A percentile compares a stretch with the other conserved stretches of the same genome.
These are phyloP conservation scores for Lentinula sp. DNA, from an alignment of 768 basidiomycete species.

Conservation along the genomic window DNA sequence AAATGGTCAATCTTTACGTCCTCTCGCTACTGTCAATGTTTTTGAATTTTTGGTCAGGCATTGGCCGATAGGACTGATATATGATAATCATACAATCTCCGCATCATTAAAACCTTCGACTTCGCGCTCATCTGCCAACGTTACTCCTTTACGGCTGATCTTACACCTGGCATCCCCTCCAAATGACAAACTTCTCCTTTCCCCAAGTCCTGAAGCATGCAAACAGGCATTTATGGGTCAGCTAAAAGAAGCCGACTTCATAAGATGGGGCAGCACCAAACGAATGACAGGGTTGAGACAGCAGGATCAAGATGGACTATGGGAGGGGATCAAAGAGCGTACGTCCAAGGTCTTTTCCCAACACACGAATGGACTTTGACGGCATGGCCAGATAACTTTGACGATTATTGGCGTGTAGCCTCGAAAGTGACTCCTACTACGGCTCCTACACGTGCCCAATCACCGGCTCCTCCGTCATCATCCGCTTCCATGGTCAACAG, in stretches of 20 bases:
- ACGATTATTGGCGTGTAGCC: constrained; percentile 91
- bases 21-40: background rate
- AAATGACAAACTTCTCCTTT: constrained; percentile 75
- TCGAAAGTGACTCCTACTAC: constrained; percentile 89
- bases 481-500: constrained; percentile 59
- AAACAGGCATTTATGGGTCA: constrained; percentile 95
- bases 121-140: constrained; percentile 30
- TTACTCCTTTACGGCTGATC: constrained; percentile 67
- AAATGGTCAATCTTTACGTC: constrained; percentile 64
- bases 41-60: constrained; percentile 55
- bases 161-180: constrained; percentile 88
- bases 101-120: constrained; percentile 46
- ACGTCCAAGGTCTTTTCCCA: constrained; percentile 26
- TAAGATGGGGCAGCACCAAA: constrained; percentile 94
- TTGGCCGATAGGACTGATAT: constrained; percentile 94
- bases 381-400: constrained; percentile 75
- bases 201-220: constrained; percentile 79
- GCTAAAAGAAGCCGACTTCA: constrained; percentile 94
- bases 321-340: constrained; percentile 97
- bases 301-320: constrained; percentile 91
- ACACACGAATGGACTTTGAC: constrained; percentile 4
- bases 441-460: constrained; percentile 51
- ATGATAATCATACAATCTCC: constrained; percentile 76
- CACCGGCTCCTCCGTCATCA: constrained; percentile 45
- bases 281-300: constrained; percentile 88